Conservation (phyloP, 129 eudicot species). For the Glebionis coronaria region DNA sequence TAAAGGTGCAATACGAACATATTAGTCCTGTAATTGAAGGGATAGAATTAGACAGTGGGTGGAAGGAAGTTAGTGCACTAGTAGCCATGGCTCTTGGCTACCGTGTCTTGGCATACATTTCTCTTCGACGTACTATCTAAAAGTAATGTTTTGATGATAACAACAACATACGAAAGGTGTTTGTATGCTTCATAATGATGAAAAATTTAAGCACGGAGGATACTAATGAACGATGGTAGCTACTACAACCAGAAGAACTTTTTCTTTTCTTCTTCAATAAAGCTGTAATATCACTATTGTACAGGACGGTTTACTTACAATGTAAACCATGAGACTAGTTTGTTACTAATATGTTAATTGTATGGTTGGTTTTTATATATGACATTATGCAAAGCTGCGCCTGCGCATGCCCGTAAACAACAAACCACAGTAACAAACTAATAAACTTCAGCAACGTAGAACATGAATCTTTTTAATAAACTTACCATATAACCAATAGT, state of each 20-base stretch:
- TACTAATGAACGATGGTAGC: neutral
- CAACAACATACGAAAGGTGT: neutral
- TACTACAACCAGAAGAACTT: neutral
- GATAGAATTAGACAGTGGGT: conserved; percentile 58
- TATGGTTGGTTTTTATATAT: neutral
- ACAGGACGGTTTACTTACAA: neutral
- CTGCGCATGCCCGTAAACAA: neutral
- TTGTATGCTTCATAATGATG: neutral
- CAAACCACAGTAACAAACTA: neutral
- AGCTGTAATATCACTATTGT: neutral
- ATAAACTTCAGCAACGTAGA: too few species aligned
- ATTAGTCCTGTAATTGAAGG: conserved; percentile 49
- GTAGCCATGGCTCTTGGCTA: conserved; percentile 82
- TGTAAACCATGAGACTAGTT: neutral
- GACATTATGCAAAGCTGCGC: conserved; percentile 4
- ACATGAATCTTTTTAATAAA: too few species aligned
- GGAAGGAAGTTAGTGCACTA: conserved; percentile 61
- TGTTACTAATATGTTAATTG: neutral
- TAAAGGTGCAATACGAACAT: conserved; percentile 84
- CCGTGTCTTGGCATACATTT: conserved; percentile 76
- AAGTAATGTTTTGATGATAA: conserved; percentile 18
- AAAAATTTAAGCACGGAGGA: conserved; percentile 13
- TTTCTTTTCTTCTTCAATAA: neutral
- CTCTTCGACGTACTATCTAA: conserved; percentile 50
- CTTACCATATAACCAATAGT: too few species aligned